Base-by-base conservation (phyloP, 176 grass and related monocot genomes). In the Musa acuminata region DNA sequence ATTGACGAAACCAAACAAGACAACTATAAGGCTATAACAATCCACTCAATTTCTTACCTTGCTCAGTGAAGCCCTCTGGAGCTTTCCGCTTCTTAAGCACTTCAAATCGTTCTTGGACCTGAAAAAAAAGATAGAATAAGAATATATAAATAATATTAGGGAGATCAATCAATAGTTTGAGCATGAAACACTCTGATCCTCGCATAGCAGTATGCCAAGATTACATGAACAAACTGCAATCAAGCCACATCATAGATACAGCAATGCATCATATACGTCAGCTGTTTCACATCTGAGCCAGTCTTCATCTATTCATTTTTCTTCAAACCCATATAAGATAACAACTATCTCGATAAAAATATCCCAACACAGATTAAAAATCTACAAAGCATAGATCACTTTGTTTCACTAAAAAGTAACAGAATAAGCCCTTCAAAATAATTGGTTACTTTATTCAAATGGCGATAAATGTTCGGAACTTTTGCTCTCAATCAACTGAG, bases 31-130 rank as follows among this genome's bases (percentile, higher is more conserved):
- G 20, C 21, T 74, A 59, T 1, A 13, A 17, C 14, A 77, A 21
- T 17, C 51, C 5, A 52, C 79, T 74, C 13, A 22, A 24, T 59
- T 78, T 69, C 43, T 88, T 62, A 89, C 95, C 95, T 94, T 99
- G 86, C 80, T 99, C 95, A 53, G 77, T 91, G 71, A 99, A 99
- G 60, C 78, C 83, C 27, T 78, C 79, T 80, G 90, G 86, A 53
- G 77, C 90, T 81, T 94, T 99, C 69, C 95, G 85, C 84, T 94
- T 99, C 75, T 99, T 99, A 53, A 94, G 88, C 12, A 71, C 53
- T 57, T 99, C 95, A 51, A 99, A 99, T 86, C 95, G 81, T 85
- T 89, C 87, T 75, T 99, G 90, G 64, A 99, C 95, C 95, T 99
- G 85, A 64, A 43, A 82, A 21, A 75, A 20, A 89, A 55, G 14